Conservation (phyloP, 2,329 filamentous ascomycete genomes). For the Pleoardoris graminearum region DNA sequence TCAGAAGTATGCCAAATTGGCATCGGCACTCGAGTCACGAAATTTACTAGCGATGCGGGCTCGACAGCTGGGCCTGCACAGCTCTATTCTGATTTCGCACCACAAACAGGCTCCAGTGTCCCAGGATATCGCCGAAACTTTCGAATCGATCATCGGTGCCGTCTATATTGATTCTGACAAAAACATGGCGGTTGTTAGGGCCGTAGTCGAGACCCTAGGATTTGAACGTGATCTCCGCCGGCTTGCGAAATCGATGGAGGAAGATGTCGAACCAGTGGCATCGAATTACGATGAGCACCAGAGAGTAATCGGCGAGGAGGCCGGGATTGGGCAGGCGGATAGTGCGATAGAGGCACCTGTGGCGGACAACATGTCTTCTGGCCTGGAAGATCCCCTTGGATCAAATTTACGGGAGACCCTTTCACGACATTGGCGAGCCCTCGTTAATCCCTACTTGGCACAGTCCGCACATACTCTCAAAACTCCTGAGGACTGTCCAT, state of each 20-base stretch:
- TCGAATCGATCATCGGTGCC: slow-evolving; percentile 30
- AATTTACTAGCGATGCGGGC: slow-evolving; percentile 11
- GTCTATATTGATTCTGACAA: slow-evolving; percentile 25
- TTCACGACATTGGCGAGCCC: too few relatives aligned
- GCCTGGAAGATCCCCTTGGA: too few relatives aligned
- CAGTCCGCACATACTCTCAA: too few relatives aligned
- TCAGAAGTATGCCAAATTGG: background rate
- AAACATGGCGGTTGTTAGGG: slow-evolving; percentile 11
- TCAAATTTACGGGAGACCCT: too few relatives aligned
- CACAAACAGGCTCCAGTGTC: too few relatives aligned
- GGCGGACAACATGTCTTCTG: too few relatives aligned
- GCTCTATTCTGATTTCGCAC: slow-evolving; percentile 6
- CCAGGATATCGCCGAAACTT: slow-evolving; percentile 20
- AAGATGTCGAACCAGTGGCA: too few relatives aligned
- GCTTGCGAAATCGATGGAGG: background rate
- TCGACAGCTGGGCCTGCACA: slow-evolving; percentile 12
- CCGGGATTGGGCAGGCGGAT: too few relatives aligned
- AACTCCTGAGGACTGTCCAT: too few relatives aligned
- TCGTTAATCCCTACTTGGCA: too few relatives aligned
- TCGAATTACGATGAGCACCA: too few relatives aligned
- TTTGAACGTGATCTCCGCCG: slow-evolving; percentile 8
- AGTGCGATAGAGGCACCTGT: too few relatives aligned
- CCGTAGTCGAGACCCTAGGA: slow-evolving; percentile 11
- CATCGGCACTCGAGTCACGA: slow-evolving; percentile 6
- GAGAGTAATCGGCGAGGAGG: background rate